Percentiles rank a stretch among this genome's conserved stretches.
phyloP scores from a whole-genome alignment of 805 yeast species.

The Starmerella bombi region DNA sequence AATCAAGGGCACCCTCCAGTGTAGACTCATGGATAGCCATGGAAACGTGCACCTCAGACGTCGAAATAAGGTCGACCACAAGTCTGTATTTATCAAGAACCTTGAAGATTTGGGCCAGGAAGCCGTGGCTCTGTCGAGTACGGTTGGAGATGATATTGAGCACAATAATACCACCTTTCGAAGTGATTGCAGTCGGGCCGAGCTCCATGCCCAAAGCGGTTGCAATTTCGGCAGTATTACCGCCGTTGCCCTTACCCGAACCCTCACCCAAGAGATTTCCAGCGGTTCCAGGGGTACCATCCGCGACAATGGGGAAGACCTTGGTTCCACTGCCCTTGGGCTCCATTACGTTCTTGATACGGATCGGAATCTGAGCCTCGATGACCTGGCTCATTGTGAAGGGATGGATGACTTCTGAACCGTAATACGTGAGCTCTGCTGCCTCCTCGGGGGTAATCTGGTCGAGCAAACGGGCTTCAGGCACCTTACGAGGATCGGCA shows the following conservation, averaged over 20 bases:
- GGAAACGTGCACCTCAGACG: constrained; percentile 95
- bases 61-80: constrained; percentile 90
- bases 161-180: constrained; percentile 84
- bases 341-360: constrained; percentile 91
- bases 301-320: constrained; percentile 61
- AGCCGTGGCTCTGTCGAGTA: constrained; percentile 86
- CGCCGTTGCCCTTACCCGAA: neutral
- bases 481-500: constrained; percentile 94
- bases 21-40: constrained; percentile 73
- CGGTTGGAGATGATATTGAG: constrained; percentile 88
- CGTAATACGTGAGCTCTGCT: constrained; percentile 93
- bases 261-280: constrained; percentile 27
- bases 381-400: constrained; percentile 99
- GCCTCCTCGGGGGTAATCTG: constrained; percentile 98
- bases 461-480: constrained; percentile 68
- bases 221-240: neutral
- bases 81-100: constrained; percentile 70
- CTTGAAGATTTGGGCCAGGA: constrained; percentile 78
- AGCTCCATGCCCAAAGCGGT: constrained; percentile 1
- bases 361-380: constrained; percentile 86
- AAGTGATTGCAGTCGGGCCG: constrained; percentile 85
- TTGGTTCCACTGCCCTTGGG: constrained; percentile 89
- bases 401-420: constrained; percentile 96
- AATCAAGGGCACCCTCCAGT: constrained; percentile 34
- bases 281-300: constrained; percentile 1